Base-by-base conservation (phyloP, 495 filamentous ascomycete genomes). In the Penicillium longicatenatum region DNA sequence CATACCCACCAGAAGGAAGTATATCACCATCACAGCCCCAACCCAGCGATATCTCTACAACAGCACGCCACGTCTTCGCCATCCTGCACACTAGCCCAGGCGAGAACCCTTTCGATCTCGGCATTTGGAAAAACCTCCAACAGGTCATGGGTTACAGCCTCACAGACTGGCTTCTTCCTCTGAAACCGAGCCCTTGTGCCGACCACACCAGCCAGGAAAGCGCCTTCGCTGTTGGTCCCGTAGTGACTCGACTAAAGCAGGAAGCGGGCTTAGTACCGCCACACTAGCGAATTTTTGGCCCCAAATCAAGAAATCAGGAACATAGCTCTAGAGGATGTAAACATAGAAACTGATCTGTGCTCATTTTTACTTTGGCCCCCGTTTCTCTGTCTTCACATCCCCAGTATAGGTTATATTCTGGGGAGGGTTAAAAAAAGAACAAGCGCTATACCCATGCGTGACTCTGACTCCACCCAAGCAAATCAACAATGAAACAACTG, bases 71-170 rank as follows among this genome's bases (percentile, higher is more conserved):
- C 37, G 88, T 85, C 6, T 95, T 93, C 62, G 90, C 88, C 37
- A 86, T 96, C 41, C 82, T 93, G 6, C 80, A 80, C 56, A 93
- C 88, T 10, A 75, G 81, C 12, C 83, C 81, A 4, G 90, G 91
- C 19, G 86, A 91, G 45, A 93, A 94, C 59, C 90, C 90, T 1
- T 96, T 89, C 82, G 83, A 89, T 60, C 72, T 93, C 8, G 88
- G 86, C 21, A 75, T 65, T 30, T 78, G 82, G 55, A 73, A 80
- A 35, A 96, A 96, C 66, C 87, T 89, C 61, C 81, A 86, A 59
- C 82, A 86, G 35, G 80, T 95, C 10, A 87, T 96, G 82, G 91
- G 91, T 7, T 76, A 81, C 42, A 82, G 72, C n/a, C 54, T 83
- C 10, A 58, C 81, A 43, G 90, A 94, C 59, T 93, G 89, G 88